Percentiles rank a stretch among this genome's conserved stretches.
Conservation (phyloP, 441 rosid species). For the Corymbia citriodora region DNA sequence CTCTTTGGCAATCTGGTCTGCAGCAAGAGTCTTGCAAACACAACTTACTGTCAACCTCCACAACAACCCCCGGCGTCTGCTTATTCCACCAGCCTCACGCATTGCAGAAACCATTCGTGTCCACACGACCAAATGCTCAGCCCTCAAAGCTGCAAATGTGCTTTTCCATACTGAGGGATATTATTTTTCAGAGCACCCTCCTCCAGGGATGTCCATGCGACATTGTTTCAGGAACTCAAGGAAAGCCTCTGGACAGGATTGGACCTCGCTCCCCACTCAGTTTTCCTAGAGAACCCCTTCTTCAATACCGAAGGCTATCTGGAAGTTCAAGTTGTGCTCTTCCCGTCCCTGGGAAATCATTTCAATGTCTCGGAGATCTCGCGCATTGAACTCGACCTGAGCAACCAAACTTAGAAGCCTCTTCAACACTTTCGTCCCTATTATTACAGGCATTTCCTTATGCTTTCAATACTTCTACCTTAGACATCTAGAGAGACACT, state of each 20-base stretch:
- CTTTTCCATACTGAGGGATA: slow-evolving; percentile 82
- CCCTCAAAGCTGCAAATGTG: slow-evolving; percentile 93
- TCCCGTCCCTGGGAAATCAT: slow-evolving; percentile 48
- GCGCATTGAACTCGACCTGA: slow-evolving; percentile 59
- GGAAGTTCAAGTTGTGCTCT: slow-evolving; percentile 68
- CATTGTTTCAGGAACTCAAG: slow-evolving; percentile 62
- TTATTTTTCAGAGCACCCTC: slow-evolving; percentile 69
- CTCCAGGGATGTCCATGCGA: slow-evolving; percentile 62
- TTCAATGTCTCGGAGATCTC: slow-evolving; percentile 62
- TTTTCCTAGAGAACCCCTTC: slow-evolving; percentile 70
- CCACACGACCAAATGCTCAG: slow-evolving; percentile 69
- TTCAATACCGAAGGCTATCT: slow-evolving; percentile 83
- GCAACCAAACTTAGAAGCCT: slow-evolving; percentile 88
- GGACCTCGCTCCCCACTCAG: slow-evolving; percentile 73
- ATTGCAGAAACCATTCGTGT: slow-evolving; percentile 62
- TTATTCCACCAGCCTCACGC: slow-evolving; percentile 72
- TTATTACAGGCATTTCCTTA: slow-evolving; percentile 77
- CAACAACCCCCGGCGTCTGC: slow-evolving; percentile 34
- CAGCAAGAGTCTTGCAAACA: slow-evolving; percentile 43
- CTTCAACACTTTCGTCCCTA: slow-evolving; percentile 80
- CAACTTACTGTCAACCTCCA: slow-evolving; percentile 61
- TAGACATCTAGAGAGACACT: background rate
- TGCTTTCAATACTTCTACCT: slow-evolving; percentile 57
- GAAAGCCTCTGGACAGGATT: slow-evolving; percentile 68
- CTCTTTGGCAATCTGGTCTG: slow-evolving; percentile 81